Conservation (phyloP, 2,329 filamentous ascomycete species). For the Botrytis galanthina region DNA sequence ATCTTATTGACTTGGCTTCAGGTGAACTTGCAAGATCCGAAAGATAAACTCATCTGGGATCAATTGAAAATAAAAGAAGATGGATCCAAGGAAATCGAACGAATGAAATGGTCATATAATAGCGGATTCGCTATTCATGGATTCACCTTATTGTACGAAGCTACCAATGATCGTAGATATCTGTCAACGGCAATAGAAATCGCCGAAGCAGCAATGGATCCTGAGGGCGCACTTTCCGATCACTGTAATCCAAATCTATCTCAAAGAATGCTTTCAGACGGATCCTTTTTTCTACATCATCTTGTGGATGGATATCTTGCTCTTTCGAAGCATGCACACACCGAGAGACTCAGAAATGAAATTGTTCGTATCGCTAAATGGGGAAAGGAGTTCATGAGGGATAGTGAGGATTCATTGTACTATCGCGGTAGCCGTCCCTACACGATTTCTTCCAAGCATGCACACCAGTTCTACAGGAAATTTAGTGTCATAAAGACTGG, state of each 20-base stretch:
- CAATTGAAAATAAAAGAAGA: constrained; percentile 22
- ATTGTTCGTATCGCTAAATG: constrained; percentile 25
- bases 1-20: constrained; percentile 22
- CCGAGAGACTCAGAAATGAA: constrained; percentile 19
- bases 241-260: constrained; percentile 17
- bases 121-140: constrained; percentile 29
- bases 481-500: constrained; percentile 21
- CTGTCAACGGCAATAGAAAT: constrained; percentile 24
- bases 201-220: constrained; percentile 26
- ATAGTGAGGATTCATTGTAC: constrained; percentile 24
- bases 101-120: constrained; percentile 31
- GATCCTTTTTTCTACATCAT: constrained; percentile 31
- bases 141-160: constrained; percentile 24
- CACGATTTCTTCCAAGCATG: constrained; percentile 24
- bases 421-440: constrained; percentile 28
- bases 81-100: constrained; percentile 24
- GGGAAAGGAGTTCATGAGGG: constrained; percentile 28
- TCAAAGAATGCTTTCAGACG: constrained; percentile 27
- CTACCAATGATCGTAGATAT: constrained; percentile 18
- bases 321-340: constrained; percentile 21
- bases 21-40: constrained; percentile 23
- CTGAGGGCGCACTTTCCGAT: constrained; percentile 23
- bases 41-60: constrained; percentile 30
- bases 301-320: constrained; percentile 27
- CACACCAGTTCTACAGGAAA: constrained; percentile 24